These are phyloP conservation scores for Malus fusca DNA, from an alignment of 306 rosid species.

Conservation along the genomic window DNA sequence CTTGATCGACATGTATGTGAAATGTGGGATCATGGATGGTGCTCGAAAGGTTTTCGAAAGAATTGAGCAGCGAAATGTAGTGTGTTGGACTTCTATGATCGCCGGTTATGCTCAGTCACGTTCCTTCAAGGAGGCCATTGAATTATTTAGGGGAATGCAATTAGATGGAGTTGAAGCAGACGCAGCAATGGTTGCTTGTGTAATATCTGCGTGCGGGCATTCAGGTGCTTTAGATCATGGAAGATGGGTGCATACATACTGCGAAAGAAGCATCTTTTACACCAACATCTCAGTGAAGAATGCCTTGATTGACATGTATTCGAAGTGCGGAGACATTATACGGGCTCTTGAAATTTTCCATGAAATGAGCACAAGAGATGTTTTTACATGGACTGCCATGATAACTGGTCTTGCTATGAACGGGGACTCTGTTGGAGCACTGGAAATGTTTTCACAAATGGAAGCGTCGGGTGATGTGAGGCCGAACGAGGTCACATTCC, in stretches of 20 bases:
- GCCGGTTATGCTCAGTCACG: constrained; percentile 4
- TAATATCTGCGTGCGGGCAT: constrained; percentile 7
- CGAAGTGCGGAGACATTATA: constrained; percentile 12
- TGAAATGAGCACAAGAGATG: neutral
- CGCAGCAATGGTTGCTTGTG: constrained; percentile 8
- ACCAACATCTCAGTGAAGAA: constrained; percentile 5
- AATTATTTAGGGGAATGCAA: constrained; percentile 14
- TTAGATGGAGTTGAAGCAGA: constrained; percentile 1
- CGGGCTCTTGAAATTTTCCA: constrained; percentile 12
- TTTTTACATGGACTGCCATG: constrained; percentile 19
- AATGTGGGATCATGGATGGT: constrained; percentile 3
- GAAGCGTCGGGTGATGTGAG: neutral
- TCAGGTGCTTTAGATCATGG: constrained; percentile 16
- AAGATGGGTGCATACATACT: constrained; percentile 9
- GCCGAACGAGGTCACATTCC: constrained; percentile 10
- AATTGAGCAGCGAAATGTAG: constrained; percentile 9
- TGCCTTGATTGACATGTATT: constrained; percentile 18
- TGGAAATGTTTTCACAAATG: constrained; percentile 14
- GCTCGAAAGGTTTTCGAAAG: constrained; percentile 12
- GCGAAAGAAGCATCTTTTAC: neutral
- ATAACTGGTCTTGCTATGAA: constrained; percentile 17
- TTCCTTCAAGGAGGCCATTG: constrained; percentile 6
- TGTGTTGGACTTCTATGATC: constrained; percentile 19
- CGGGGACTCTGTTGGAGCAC: constrained; percentile 1
- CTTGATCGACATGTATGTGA: constrained; percentile 7